Evolutionary conservation across 2,329 filamentous ascomycete species (phyloP).

Genomic region (Apiospora phragmitis): DNA sequence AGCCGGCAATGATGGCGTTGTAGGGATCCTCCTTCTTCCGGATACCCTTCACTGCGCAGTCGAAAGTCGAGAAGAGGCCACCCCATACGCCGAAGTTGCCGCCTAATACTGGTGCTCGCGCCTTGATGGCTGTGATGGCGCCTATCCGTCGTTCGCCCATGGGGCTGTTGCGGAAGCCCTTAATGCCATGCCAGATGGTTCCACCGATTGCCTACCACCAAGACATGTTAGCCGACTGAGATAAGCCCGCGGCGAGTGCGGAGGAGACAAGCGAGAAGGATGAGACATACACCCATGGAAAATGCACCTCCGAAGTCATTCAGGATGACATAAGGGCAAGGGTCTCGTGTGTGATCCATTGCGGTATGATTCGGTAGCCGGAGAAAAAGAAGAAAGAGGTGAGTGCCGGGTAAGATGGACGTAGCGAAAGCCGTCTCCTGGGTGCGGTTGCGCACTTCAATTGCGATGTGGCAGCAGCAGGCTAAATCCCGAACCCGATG

Average conservation of each 20-base stretch:
- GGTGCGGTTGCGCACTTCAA: neutral
- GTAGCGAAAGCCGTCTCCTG: neutral
- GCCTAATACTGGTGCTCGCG: slow-evolving; percentile 90
- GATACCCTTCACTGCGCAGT: slow-evolving; percentile 93
- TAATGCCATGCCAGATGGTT: slow-evolving; percentile 94
- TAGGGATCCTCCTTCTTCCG: slow-evolving; percentile 97
- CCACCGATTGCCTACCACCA: slow-evolving; percentile 66
- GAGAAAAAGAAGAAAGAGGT: neutral
- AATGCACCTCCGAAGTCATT: slow-evolving; percentile 98
- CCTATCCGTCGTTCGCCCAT: slow-evolving; percentile 95
- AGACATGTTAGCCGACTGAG: neutral
- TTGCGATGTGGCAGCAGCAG: neutral
- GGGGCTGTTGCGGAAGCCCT: slow-evolving; percentile 86
- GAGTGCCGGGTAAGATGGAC: neutral
- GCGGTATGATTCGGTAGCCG: neutral
- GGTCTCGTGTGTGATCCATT: slow-evolving; percentile 96
- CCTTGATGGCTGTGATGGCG: slow-evolving; percentile 95
- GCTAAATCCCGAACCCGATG: too few species aligned
- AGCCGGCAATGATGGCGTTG: slow-evolving; percentile 96
- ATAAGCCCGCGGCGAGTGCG: neutral
- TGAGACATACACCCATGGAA: slow-evolving; percentile 70
- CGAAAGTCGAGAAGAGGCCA: slow-evolving; percentile 91
- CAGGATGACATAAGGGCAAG: slow-evolving; percentile 93
- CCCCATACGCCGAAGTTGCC: slow-evolving; percentile 99
- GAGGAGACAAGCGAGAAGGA: neutral